Conservation (phyloP, 345 rosid genomes). For the Hypericum androsaemum region DNA sequence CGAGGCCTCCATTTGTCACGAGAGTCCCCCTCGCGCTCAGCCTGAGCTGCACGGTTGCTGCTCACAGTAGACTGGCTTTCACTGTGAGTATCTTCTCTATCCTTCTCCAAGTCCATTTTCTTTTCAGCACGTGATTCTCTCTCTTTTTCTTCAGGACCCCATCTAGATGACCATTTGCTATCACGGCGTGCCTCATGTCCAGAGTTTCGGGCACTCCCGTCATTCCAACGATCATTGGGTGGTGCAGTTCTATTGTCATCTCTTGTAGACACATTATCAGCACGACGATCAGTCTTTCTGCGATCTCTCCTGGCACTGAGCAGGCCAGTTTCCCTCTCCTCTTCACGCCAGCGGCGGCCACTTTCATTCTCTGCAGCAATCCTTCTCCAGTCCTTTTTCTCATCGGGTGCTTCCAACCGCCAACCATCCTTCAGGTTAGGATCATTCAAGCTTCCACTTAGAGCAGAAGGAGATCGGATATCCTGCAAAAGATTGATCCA, state of each 20-base stretch:
- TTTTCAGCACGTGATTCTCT: slow-evolving; percentile 61
- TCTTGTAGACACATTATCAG: slow-evolving; percentile 29
- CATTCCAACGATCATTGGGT: slow-evolving; percentile 66
- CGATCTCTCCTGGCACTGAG: slow-evolving; percentile 56
- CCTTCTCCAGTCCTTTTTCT: slow-evolving; percentile 62
- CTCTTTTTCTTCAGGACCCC: slow-evolving; percentile 97
- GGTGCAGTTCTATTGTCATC: slow-evolving; percentile 52
- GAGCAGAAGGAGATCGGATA: slow-evolving; percentile 26
- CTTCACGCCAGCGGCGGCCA: slow-evolving; percentile 67
- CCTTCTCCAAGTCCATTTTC: slow-evolving; percentile 44
- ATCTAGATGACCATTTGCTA: slow-evolving; percentile 91
- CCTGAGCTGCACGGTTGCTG: slow-evolving; percentile 26
- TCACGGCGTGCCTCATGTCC: slow-evolving; percentile 75
- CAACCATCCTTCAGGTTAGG: slow-evolving; percentile 48
- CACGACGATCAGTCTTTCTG: slow-evolving; percentile 49
- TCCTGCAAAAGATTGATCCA: slow-evolving; percentile 29
- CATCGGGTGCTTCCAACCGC: slow-evolving; percentile 62
- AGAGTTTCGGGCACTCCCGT: slow-evolving; percentile 43
- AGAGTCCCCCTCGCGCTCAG: slow-evolving; percentile 71
- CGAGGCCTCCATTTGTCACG: slow-evolving; percentile 99
- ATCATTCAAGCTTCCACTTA: slow-evolving; percentile 36
- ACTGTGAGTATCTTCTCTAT: slow-evolving; percentile 47
- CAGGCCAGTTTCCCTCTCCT: slow-evolving; percentile 69
- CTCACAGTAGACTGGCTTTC: slow-evolving; percentile 42
- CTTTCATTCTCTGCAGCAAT: slow-evolving; percentile 34